phyloP scores from a whole-genome alignment of 164 flowering plant genomes.

The Macadamia tetraphylla region DNA sequence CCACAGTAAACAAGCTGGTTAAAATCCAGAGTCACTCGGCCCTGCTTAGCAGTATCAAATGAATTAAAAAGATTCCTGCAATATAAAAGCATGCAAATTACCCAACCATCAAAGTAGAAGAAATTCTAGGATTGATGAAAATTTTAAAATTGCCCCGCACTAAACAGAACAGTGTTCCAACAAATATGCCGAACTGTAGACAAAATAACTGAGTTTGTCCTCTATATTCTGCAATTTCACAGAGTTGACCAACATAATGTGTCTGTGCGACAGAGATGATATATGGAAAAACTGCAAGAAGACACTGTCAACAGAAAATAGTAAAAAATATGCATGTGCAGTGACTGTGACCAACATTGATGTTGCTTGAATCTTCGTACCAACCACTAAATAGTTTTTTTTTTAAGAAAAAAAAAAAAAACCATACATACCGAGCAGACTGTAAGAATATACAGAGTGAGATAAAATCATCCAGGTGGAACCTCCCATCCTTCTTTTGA shows the following conservation, averaged over 20 bases:
- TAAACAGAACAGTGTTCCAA: no score
- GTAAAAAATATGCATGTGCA: not conserved
- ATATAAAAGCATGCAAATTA: not conserved
- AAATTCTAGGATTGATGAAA: not conserved
- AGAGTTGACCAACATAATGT: no score
- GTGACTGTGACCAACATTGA: not conserved
- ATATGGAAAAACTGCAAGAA: no score
- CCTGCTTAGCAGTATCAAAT: constrained; percentile 75
- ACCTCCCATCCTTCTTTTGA: constrained; percentile 54
- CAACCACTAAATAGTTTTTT: not conserved
- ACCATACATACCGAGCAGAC: constrained; percentile 58
- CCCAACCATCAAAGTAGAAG: not conserved
- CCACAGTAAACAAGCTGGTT: constrained; percentile 77
- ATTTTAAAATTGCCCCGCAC: no score
- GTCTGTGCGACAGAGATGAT: no score
- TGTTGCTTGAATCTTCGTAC: not conserved
- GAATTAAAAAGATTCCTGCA: constrained; percentile 71
- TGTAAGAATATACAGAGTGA: constrained; percentile 75
- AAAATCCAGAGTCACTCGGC: constrained; percentile 73
- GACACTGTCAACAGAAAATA: no score
- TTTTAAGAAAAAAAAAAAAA: no score
- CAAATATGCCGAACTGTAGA: no score
- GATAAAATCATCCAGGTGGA: constrained; percentile 70
- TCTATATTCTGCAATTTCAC: no score
- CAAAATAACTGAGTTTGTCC: no score